Evolutionary conservation across 2,329 filamentous ascomycete genomes (phyloP).

Genomic region (Colletotrichum lindemuthianum): DNA sequence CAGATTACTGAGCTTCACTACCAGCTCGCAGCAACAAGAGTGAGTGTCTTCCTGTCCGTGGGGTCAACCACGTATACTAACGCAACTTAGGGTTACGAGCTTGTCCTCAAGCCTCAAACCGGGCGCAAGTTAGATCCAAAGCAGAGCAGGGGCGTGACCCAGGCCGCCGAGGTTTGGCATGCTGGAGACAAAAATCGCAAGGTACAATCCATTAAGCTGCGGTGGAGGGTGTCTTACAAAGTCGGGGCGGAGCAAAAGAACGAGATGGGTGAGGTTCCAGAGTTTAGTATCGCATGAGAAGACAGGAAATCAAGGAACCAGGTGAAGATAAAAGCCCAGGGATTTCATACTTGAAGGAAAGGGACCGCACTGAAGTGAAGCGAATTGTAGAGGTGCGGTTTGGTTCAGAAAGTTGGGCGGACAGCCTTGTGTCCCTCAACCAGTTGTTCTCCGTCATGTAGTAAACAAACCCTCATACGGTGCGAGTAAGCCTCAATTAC

Average conservation of each 20-base stretch:
- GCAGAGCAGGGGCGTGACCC: slow-evolving; percentile 78
- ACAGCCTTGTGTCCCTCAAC: neutral
- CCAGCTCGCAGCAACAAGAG: slow-evolving; percentile 93
- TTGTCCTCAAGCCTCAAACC: slow-evolving; percentile 86
- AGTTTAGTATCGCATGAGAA: slow-evolving; percentile 76
- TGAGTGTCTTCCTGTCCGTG: slow-evolving; percentile 49
- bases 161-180: slow-evolving; percentile 79
- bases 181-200: slow-evolving; percentile 74
- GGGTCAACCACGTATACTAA: slow-evolving; percentile 27
- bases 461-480: too few species aligned
- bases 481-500: too few species aligned
- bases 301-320: neutral
- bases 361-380: too few species aligned
- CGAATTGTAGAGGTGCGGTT: too few species aligned
- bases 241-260: slow-evolving; percentile 73
- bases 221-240: slow-evolving; percentile 88
- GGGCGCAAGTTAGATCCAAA: slow-evolving; percentile 80
- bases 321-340: neutral
- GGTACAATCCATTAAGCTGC: slow-evolving; percentile 84
- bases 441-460: neutral
- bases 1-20: slow-evolving; percentile 85
- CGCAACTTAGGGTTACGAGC: slow-evolving; percentile 73
- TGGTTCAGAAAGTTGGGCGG: neutral
- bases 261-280: slow-evolving; percentile 86
- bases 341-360: too few species aligned